Percentiles rank a stretch among this genome's conserved stretches.
phyloP scores from a whole-genome alignment of 805 yeast species.

The Saccharomycopsis fibuligera region DNA sequence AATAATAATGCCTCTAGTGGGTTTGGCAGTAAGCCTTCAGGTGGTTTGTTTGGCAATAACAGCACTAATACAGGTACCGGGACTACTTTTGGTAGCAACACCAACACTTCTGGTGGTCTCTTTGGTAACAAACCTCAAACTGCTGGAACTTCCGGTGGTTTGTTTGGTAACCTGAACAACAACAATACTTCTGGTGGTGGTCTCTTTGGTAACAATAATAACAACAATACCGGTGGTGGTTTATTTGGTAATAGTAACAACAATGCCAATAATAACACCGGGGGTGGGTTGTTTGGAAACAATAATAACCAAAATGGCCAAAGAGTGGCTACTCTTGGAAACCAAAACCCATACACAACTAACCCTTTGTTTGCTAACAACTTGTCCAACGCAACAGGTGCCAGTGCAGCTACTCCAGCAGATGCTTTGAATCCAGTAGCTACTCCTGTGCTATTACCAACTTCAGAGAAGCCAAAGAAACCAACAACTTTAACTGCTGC shows the following conservation, averaged over 20 bases:
- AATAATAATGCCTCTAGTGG: constrained; percentile 19
- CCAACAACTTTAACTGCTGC: constrained; percentile 15
- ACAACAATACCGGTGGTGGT: constrained; percentile 24
- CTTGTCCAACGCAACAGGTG: constrained; percentile 23
- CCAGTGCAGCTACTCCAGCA: constrained; percentile 26
- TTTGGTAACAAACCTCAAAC: constrained; percentile 26
- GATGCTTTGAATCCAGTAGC: constrained; percentile 19
- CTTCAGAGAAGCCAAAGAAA: constrained; percentile 12
- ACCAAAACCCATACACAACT: constrained; percentile 24
- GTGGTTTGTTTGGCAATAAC: constrained; percentile 27
- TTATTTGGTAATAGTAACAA: constrained; percentile 26
- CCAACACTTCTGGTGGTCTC: constrained; percentile 25
- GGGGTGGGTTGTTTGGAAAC: constrained; percentile 28
- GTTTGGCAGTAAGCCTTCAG: constrained; percentile 27
- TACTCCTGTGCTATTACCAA: constrained; percentile 3
- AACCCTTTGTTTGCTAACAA: constrained; percentile 26
- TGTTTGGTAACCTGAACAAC: constrained; percentile 26
- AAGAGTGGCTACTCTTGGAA: constrained; percentile 24
- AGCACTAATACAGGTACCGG: constrained; percentile 27
- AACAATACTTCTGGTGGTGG: constrained; percentile 28
- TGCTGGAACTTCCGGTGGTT: constrained; percentile 26
- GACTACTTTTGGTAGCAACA: constrained; percentile 35
- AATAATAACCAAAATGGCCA: constrained; percentile 18
- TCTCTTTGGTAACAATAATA: constrained; percentile 33
- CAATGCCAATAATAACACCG: constrained; percentile 29